Evolutionary conservation across 2,329 filamentous ascomycete species (phyloP).

Genomic region (Colletotrichum paranaense): DNA sequence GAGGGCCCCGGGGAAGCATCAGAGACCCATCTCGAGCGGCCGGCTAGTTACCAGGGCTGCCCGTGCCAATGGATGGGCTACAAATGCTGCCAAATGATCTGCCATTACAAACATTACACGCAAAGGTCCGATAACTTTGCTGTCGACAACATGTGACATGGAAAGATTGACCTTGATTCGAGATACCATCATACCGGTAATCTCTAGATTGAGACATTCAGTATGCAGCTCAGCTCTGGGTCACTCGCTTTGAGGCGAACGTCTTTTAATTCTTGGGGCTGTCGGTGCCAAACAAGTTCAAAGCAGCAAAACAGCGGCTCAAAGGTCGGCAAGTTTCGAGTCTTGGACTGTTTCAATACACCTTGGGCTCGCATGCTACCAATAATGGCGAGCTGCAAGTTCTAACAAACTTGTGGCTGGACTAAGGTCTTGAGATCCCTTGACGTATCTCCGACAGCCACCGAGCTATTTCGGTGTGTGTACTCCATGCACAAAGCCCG

Average conservation of each 20-base stretch:
- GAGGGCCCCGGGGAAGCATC: constrained; percentile 13
- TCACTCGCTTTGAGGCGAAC: constrained; percentile 24
- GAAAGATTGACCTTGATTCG: background rate
- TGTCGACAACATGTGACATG: background rate
- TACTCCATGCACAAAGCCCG: constrained; percentile 16
- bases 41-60: background rate
- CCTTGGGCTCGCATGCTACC: background rate
- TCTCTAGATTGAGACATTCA: constrained; percentile 4
- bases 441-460: constrained; percentile 9
- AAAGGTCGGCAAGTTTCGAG: background rate
- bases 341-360: background rate
- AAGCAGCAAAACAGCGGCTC: background rate
- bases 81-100: background rate
- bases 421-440: background rate
- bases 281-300: constrained; percentile 6
- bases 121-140: background rate
- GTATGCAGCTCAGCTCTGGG: constrained; percentile 5
- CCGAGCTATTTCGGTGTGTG: constrained; percentile 27
- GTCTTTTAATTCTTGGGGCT: background rate
- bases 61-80: background rate
- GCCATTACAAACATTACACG: background rate
- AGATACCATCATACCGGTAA: background rate
- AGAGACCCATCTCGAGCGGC: constrained; percentile 9
- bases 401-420: background rate
- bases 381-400: background rate